phyloP scores from a whole-genome alignment of 345 rosid species.

The Eutrema japonicum region DNA sequence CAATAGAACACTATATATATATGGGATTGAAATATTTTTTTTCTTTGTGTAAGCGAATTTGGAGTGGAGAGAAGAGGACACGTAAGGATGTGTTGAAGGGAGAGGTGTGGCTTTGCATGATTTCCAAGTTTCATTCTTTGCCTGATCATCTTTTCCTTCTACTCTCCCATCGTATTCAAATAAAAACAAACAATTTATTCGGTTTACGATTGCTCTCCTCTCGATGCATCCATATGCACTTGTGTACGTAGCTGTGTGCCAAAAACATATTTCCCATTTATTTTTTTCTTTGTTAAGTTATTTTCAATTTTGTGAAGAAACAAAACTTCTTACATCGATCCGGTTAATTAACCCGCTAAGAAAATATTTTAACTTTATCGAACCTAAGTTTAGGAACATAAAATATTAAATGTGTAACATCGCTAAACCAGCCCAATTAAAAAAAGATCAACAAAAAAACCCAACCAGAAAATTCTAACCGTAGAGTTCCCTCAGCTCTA shows the following conservation, averaged over 20 bases:
- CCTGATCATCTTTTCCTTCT: constrained; percentile 31
- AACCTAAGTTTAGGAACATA: neutral
- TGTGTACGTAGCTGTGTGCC: constrained; percentile 21
- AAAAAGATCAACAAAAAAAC: too few species aligned
- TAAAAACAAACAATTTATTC: constrained; percentile 14
- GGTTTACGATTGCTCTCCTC: constrained; percentile 6
- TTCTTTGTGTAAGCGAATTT: constrained; percentile 7
- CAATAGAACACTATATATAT: constrained; percentile 5
- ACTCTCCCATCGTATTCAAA: constrained; percentile 30
- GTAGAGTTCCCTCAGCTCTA: fast-evolving
- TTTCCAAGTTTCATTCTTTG: constrained; percentile 39
- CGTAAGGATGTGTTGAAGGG: constrained; percentile 33
- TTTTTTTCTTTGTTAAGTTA: neutral
- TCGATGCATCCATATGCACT: constrained; percentile 19
- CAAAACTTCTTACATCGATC: neutral
- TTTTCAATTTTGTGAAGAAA: neutral
- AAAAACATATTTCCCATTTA: neutral
- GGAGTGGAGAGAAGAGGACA: constrained; percentile 39
- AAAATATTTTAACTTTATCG: neutral
- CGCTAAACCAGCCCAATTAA: too few species aligned
- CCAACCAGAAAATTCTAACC: too few species aligned
- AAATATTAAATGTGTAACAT: too few species aligned
- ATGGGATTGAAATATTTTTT: neutral
- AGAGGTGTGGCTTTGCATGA: constrained; percentile 48
- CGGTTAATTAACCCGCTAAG: neutral